Evolutionary conservation across 2,329 filamentous ascomycete genomes (phyloP).

Genomic region (Botryotinia convoluta): DNA sequence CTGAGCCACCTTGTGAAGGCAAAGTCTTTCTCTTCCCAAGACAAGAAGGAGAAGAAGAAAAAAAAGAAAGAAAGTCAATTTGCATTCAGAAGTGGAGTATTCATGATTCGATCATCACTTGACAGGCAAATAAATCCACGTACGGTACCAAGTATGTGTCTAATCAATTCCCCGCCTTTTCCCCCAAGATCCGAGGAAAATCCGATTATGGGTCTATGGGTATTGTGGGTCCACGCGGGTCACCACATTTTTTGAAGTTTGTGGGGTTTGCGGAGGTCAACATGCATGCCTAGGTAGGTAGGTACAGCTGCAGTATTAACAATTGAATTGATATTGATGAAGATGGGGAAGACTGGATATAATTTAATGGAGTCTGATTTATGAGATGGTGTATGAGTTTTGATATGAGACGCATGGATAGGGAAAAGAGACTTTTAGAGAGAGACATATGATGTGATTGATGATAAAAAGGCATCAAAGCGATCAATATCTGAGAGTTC

Average conservation of each 20-base stretch:
- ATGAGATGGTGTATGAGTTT: background rate
- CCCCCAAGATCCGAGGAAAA: background rate
- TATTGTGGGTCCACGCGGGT: background rate
- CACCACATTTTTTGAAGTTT: background rate
- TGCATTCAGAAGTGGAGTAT: background rate
- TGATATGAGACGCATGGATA: background rate
- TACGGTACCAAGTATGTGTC: background rate
- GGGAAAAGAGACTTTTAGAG: background rate
- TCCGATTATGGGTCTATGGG: background rate
- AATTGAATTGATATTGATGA: background rate
- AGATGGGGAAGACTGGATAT: too few relatives aligned
- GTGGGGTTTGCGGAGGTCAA: background rate
- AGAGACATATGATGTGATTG: background rate
- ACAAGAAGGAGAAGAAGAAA: background rate
- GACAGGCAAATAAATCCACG: background rate
- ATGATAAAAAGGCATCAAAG: background rate
- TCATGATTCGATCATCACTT: background rate
- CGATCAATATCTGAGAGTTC: background rate
- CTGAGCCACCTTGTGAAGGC: background rate
- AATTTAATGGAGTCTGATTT: background rate
- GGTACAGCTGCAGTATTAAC: background rate
- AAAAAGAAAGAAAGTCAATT: background rate
- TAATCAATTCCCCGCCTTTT: background rate
- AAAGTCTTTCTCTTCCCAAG: background rate
- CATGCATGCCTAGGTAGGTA: background rate